Evolutionary conservation across 176 grass and related monocot species (phyloP), one percentile per base, ranked within the genome.

Genomic region (Panicum miliaceum): DNA sequence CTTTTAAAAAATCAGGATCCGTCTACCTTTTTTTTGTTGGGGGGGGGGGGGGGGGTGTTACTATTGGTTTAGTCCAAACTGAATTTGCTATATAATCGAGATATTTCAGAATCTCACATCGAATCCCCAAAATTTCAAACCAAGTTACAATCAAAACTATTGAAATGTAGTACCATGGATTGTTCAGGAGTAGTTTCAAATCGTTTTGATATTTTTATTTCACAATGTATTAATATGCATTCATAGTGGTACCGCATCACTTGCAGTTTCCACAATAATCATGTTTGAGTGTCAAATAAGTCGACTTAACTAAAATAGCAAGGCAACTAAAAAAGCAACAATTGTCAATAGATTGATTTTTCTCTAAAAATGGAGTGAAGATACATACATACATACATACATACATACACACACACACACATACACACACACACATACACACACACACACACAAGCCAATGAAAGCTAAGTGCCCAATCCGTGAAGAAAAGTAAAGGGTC

Each of bases 391-490:
- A n/a, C n/a, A n/a, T n/a, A n/a, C n/a, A n/a, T n/a, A n/a, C n/a
- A n/a, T n/a, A n/a, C n/a, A n/a, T n/a, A n/a, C n/a, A n/a, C n/a
- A n/a, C n/a, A n/a, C n/a, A n/a, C n/a, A n/a, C n/a, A n/a, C n/a
- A n/a, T n/a, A n/a, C n/a, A n/a, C n/a, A n/a, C n/a, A n/a, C n/a
- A n/a, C n/a, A n/a, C n/a, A n/a, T n/a, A n/a, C n/a, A n/a, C n/a
- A n/a, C n/a, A n/a, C n/a, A n/a, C n/a, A n/a, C n/a, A n/a, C n/a
- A n/a, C 10, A 32, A 48, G 8, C 4, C 16, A 48, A 51, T 26
- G 13, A 78, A 61, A 29, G 75, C 57, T 32, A 78, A 61, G n/a
- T 46, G 57, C 14, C 38, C 9, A 78, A 79, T 48, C 18, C 20
- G 7, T 14, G 61, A n/a, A 37, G 41, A 37, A 80, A 65, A 10